Conservation (phyloP, 2,329 filamentous ascomycete genomes). For the Bipolaris cookei region DNA sequence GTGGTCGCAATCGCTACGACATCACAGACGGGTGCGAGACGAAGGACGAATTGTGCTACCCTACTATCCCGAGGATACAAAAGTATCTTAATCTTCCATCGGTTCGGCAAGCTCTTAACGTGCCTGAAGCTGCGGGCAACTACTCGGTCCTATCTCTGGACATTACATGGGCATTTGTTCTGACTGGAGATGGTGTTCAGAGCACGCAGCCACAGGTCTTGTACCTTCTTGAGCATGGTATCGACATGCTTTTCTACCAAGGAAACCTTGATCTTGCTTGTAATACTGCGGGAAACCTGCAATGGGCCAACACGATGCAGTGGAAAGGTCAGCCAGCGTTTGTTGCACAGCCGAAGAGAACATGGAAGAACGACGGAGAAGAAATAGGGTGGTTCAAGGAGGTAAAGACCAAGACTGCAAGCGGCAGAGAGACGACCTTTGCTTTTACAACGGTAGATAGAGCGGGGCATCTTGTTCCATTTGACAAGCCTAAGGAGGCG, state of each 20-base stretch:
- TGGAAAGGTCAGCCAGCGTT: constrained; percentile 57
- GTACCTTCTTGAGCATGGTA: constrained; percentile 45
- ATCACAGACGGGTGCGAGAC: constrained; percentile 51
- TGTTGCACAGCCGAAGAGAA: constrained; percentile 39
- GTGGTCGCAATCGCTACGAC: constrained; percentile 54
- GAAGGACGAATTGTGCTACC: constrained; percentile 50
- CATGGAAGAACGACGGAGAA: constrained; percentile 33
- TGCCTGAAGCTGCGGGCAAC: constrained; percentile 42
- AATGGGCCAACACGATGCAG: constrained; percentile 51
- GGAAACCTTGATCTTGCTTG: constrained; percentile 52
- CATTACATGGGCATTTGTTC: constrained; percentile 36
- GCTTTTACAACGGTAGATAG: constrained; percentile 48
- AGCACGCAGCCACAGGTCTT: constrained; percentile 45
- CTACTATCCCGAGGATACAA: constrained; percentile 34
- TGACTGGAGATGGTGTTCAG: constrained; percentile 37
- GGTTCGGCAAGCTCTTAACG: constrained; percentile 43
- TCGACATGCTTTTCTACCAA: constrained; percentile 51
- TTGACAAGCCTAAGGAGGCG: constrained; percentile 42
- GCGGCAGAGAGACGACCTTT: constrained; percentile 42
- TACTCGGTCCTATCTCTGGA: constrained; percentile 38
- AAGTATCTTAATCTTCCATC: constrained; percentile 45
- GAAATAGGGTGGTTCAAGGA: constrained; percentile 47
- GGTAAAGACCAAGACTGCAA: constrained; percentile 37
- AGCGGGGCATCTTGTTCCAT: constrained; percentile 53
- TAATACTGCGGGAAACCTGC: constrained; percentile 50